Evolutionary conservation across 2,329 filamentous ascomycete genomes (phyloP), one percentile per base, ranked within the genome.

Genomic region (Botrytis hyacinthi): DNA sequence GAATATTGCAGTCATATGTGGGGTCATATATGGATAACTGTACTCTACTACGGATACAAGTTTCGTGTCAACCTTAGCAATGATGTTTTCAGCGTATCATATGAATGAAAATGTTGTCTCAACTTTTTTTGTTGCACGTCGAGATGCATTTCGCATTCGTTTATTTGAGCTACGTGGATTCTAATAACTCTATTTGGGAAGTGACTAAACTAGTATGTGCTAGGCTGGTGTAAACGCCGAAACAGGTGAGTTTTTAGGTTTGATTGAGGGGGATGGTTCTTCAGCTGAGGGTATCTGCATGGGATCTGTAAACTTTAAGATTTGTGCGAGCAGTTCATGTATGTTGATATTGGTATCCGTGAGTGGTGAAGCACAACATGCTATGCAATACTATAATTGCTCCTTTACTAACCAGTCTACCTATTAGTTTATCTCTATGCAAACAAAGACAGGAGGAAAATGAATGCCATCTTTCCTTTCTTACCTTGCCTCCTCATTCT

Each of bases 121-220:
- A 42, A 42, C 20, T 29, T n/a, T 40, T 63, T 72, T 72, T 67
- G 70, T 72, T 72, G 70, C 70, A 72, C 20, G 2, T 72, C 70
- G 70, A 72, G 42, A 12, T 72, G 46, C 46, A 59, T 72, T 72
- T 72, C 70, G 70, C 70, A 72, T 72, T 72, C 70, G 70, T 44
- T 67, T 72, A 72, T 72, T 4, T 32, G 70, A 51, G 35, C 35
- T 51, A 63, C 35, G 20, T 51, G 60, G 70, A 51, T 16, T 68
- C 46, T 68, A 16, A 68, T 68, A 40, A 40, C 32, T 20, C 35
- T 54, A 8, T 20, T 54, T 22, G 37, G 46, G 37, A 26, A 16
- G 3, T 54, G 35, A 16, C 35, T 29, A 67, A 18, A 46, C 65
- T n/a, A n/a, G 26, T 40, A 54, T 68, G 48, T 54, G 26, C 65